A percentile compares a stretch with the other conserved stretches of the same genome.
Evolutionary conservation across 768 basidiomycete species (phyloP).

Genomic region (Suillus luteus): DNA sequence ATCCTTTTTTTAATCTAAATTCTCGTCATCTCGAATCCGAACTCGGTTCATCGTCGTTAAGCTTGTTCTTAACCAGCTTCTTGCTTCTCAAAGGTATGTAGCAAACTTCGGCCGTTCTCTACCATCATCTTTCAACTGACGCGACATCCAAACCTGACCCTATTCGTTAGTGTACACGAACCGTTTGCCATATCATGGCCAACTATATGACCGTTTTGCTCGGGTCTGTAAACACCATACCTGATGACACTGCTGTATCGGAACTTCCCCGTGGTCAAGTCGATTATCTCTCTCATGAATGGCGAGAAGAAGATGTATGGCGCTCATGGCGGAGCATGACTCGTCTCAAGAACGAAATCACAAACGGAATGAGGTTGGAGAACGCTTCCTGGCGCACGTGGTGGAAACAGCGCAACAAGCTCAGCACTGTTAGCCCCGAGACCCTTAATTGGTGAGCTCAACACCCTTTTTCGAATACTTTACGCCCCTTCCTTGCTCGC

Average conservation of each 20-base stretch:
- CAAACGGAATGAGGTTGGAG: conserved; percentile 92
- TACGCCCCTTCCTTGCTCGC: conserved; percentile 10
- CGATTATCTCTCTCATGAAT: conserved; percentile 97
- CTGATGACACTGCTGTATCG: conserved; percentile 81
- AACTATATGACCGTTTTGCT: conserved; percentile 72
- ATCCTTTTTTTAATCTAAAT: conserved; percentile 3
- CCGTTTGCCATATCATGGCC: conserved; percentile 43
- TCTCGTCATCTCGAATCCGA: background rate
- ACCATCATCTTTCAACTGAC: conserved; percentile 1
- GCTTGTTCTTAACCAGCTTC: background rate
- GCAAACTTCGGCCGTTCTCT: background rate
- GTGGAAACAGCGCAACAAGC: conserved; percentile 98
- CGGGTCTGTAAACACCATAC: conserved; percentile 59
- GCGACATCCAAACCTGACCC: background rate
- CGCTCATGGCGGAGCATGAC: conserved; percentile 99
- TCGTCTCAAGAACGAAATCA: conserved; percentile 95
- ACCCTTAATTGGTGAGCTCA: conserved; percentile 91
- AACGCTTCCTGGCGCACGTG: conserved; percentile 99
- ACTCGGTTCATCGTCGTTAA: background rate
- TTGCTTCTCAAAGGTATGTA: background rate
- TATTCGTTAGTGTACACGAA: background rate
- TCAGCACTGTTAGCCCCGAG: conserved; percentile 94
- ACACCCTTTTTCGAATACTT: conserved; percentile 7
- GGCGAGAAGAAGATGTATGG: conserved; percentile 99
- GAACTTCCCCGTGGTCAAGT: conserved; percentile 90